A percentile compares a stretch with the other conserved stretches of the same genome.
Evolutionary conservation across 495 filamentous ascomycete species (phyloP).

Genomic region (Neurospora sp.): DNA sequence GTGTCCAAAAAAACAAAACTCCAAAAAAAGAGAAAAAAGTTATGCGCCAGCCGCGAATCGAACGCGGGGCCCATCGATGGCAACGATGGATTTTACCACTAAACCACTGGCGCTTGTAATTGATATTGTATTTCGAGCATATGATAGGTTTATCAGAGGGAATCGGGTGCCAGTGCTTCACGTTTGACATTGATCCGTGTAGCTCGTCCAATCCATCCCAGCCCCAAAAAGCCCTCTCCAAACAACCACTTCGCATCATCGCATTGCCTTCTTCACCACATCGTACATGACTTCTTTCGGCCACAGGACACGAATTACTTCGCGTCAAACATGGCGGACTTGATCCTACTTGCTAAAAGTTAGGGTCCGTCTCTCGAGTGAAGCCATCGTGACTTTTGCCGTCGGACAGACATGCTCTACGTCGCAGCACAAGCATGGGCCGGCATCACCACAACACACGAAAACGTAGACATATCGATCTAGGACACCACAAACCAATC

Average conservation of each 20-base stretch:
- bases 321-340: background rate
- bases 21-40: background rate
- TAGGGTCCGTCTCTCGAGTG: background rate
- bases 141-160: accelerated
- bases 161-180: background rate
- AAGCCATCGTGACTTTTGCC: background rate
- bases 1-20: background rate
- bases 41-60: constrained; percentile 39
- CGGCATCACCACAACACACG: background rate
- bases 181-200: background rate
- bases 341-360: background rate
- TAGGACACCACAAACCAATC: background rate
- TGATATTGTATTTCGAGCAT: accelerated
- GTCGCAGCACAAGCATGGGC: background rate
- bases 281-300: background rate
- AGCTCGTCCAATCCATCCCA: no score
- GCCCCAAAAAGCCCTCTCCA: no score
- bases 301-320: background rate
- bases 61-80: constrained; percentile 45
- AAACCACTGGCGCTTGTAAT: constrained; percentile 27
- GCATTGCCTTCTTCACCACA: background rate
- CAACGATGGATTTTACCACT: constrained; percentile 47
- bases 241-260: background rate
- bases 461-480: background rate
- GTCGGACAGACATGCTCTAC: background rate